Evolutionary conservation across 352 stramenopile species (phyloP), one percentile per base, ranked within the genome.

Genomic region (Globisporangium apiculatum): DNA sequence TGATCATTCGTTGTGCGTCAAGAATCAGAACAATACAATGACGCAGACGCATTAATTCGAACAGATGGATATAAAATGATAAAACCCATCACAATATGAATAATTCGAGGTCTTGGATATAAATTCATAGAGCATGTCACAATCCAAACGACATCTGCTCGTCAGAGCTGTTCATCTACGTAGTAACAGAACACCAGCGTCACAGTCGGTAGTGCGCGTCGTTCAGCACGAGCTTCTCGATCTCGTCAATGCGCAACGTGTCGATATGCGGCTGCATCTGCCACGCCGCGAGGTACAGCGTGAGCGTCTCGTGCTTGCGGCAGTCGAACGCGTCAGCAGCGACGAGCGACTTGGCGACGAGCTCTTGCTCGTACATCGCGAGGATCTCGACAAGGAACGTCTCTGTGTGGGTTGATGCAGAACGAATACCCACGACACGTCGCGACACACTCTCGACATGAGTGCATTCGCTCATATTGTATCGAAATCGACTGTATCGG

Each of bases 251-350:
- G 18, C 79, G 82, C 42, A 60, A 53, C 7, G 71, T 71, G 58
- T 90, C 70, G 40, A 94, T 69, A 38, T 87, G 79, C 14, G 84
- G 80, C 71, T 94, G 84, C 84, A 94, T 94, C 65, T 94, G 82
- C 84, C 84, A 92, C 7, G 80, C 82, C 5, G 84, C 80, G 47
- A 94, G 68, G 60, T 94, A 94, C 1, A 94, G 15, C 8, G 73
- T 88, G 57, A 89, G 68, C 0, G 67, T 85, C 18, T 89, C 73
- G 69, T 93, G 79, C 18, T 78, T 79, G 7, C 58, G 52, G 59
- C 77, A 91, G 45, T 88, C 77, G 31, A 89, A 86, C 11, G 87
- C 66, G 57, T 91, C 83, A 38, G 65, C 67, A 36, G 72, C 77
- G 48, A 94, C 83, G 11, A 94, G 66, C 35, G 85, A 67, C 69